phyloP scores from a whole-genome alignment of 2,329 filamentous ascomycete genomes.

The Pestalotiopsis sp. region DNA sequence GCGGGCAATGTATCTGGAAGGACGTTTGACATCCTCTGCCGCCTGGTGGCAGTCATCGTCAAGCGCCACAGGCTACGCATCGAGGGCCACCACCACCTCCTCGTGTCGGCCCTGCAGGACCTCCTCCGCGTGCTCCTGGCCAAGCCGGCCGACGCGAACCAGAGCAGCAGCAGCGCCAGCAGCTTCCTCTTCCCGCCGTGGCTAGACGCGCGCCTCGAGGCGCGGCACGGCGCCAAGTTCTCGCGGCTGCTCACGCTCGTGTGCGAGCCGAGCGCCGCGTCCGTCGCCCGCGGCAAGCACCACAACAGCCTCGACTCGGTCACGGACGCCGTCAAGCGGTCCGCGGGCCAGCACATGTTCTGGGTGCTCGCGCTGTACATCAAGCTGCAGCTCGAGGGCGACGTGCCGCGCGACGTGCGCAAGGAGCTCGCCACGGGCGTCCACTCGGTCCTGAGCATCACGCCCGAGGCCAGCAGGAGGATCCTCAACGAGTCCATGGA shows the following conservation, averaged over 20 bases:
- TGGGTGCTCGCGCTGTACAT: constrained; percentile 61
- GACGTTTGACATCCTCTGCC: constrained; percentile 51
- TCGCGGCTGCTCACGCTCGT: constrained; percentile 60
- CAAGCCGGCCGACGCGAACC: constrained; percentile 29
- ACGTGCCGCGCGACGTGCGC: constrained; percentile 50
- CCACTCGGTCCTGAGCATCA: constrained; percentile 62
- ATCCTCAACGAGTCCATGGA: constrained; percentile 64
- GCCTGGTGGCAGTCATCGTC: constrained; percentile 58
- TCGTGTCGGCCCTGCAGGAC: constrained; percentile 55
- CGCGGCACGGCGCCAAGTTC: constrained; percentile 52
- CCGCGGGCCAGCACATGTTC: constrained; percentile 65
- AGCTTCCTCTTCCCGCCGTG: constrained; percentile 31
- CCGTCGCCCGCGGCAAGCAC: constrained; percentile 49
- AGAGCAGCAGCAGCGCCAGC: constrained; percentile 19
- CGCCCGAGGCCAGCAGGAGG: constrained; percentile 54
- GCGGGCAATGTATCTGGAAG: constrained; percentile 28
- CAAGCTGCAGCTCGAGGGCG: constrained; percentile 60
- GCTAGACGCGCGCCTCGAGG: constrained; percentile 38
- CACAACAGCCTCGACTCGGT: constrained; percentile 57
- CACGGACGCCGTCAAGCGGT: constrained; percentile 62
- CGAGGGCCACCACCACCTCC: constrained; percentile 63
- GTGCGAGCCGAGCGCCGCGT: constrained; percentile 60
- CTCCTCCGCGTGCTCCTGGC: constrained; percentile 57
- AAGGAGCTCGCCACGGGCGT: constrained; percentile 60
- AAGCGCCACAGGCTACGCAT: constrained; percentile 63